Conservation (phyloP, 176 grass and related monocot genomes). For the Oryza longistaminata region DNA sequence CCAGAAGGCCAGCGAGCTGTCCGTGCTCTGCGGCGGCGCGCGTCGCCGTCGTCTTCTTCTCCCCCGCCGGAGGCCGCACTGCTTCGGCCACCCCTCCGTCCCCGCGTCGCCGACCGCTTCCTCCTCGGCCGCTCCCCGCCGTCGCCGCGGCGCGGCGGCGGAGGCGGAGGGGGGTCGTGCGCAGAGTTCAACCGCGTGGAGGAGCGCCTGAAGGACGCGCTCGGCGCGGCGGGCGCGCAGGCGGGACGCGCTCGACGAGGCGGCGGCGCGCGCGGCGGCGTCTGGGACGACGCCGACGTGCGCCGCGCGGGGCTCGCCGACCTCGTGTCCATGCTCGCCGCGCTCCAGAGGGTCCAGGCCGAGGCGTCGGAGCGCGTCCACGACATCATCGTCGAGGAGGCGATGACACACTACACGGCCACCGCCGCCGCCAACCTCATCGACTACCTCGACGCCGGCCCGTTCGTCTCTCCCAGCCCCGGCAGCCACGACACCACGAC, state of each 20-base stretch:
- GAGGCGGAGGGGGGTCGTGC: background rate
- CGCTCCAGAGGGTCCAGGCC: slow-evolving; percentile 41
- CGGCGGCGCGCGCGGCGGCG: slow-evolving; percentile 15
- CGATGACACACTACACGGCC: background rate
- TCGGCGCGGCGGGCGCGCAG: slow-evolving; percentile 26
- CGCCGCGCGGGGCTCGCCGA: background rate
- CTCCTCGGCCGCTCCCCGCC: background rate
- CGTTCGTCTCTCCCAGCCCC: background rate
- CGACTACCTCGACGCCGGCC: background rate
- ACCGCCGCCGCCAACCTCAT: background rate
- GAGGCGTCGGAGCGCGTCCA: slow-evolving; percentile 4
- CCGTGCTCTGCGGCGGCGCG: slow-evolving; percentile 56
- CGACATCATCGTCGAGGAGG: slow-evolving; percentile 29
- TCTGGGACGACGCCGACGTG: slow-evolving; percentile 29
- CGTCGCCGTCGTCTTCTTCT: slow-evolving; percentile 56
- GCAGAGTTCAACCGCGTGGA: slow-evolving; percentile 3
- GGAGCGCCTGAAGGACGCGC: background rate
- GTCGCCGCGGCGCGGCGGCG: background rate
- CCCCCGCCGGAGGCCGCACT: slow-evolving; percentile 56
- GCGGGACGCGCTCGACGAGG: slow-evolving; percentile 27
- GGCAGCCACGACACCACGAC: background rate
- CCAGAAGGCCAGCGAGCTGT: slow-evolving; percentile 77
- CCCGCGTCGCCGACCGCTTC: slow-evolving; percentile 35
- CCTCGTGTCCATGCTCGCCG: slow-evolving; percentile 15
- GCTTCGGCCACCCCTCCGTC: slow-evolving; percentile 54